phyloP scores from a whole-genome alignment of 2,329 filamentous ascomycete species.

The Penicillium sp. region DNA sequence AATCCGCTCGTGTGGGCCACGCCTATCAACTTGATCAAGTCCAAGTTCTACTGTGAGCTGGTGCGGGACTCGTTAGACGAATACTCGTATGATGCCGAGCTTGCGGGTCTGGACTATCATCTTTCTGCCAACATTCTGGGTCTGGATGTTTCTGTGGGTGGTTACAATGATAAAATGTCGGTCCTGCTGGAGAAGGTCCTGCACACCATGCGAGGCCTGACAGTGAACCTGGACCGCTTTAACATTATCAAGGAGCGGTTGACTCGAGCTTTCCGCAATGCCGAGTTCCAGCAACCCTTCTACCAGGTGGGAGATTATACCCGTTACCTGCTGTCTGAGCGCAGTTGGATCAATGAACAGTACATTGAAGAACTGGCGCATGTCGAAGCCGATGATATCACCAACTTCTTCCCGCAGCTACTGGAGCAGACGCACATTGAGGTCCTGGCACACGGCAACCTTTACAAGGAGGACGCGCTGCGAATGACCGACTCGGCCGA shows the following conservation, averaged over 20 bases:
- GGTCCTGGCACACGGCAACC: conserved; percentile 79
- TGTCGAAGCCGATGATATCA: conserved; percentile 68
- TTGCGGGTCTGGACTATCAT: conserved; percentile 80
- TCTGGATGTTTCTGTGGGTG: conserved; percentile 70
- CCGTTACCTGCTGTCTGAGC: conserved; percentile 70
- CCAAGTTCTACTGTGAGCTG: conserved; percentile 73
- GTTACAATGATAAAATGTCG: conserved; percentile 94
- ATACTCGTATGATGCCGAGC: conserved; percentile 91
- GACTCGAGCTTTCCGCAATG: conserved; percentile 71
- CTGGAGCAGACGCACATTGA: conserved; percentile 83
- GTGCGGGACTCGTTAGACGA: conserved; percentile 85
- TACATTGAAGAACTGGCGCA: conserved; percentile 68
- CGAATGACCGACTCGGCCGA: conserved; percentile 79
- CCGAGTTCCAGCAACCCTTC: conserved; percentile 82
- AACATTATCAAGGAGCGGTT: conserved; percentile 84
- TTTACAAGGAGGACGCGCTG: conserved; percentile 89
- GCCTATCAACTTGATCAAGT: conserved; percentile 70
- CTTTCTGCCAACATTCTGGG: conserved; percentile 68
- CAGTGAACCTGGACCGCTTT: conserved; percentile 81
- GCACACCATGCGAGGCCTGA: conserved; percentile 72
- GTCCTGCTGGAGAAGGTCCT: conserved; percentile 87
- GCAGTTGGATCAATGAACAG: conserved; percentile 72
- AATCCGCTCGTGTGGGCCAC: conserved; percentile 75
- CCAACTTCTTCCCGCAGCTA: conserved; percentile 71
- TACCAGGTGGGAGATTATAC: conserved; percentile 80